phyloP scores from a whole-genome alignment of 2,329 filamentous ascomycete species.

The Mollisiaceae sp. region DNA sequence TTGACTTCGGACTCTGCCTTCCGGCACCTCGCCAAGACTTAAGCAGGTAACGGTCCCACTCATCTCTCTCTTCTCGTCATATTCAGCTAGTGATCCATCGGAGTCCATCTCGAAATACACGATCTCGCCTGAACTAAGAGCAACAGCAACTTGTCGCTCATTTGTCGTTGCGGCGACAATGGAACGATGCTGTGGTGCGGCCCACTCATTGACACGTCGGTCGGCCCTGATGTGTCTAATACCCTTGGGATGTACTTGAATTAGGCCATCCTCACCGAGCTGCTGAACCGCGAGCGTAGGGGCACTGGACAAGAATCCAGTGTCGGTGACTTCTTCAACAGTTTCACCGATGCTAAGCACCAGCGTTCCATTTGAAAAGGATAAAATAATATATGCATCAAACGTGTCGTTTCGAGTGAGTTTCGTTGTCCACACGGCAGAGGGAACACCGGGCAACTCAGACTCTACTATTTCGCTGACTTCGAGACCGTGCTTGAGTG shows the following conservation, averaged over 20 bases:
- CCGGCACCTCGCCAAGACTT: conserved; percentile 91
- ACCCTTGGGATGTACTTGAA: conserved; percentile 96
- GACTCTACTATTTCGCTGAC: conserved; percentile 97
- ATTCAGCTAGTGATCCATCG: conserved; percentile 89
- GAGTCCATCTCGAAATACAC: conserved; percentile 98
- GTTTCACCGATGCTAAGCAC: conserved; percentile 96
- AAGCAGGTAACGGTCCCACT: conserved; percentile 92
- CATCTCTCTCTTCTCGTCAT: conserved; percentile 94
- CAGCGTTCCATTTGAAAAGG: conserved; percentile 86
- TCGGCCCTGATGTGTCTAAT: conserved; percentile 86
- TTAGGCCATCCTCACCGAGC: conserved; percentile 87
- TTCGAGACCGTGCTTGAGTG: conserved; percentile 88
- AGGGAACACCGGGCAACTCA: conserved; percentile 84
- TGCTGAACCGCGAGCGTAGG: conserved; percentile 92
- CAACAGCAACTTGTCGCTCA: conserved; percentile 88
- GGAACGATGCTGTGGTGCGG: conserved; percentile 88
- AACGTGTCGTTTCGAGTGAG: conserved; percentile 80
- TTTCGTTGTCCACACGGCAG: conserved; percentile 95
- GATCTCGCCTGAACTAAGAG: conserved; percentile 93
- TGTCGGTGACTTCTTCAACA: conserved; percentile 93
- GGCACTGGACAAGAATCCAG: conserved; percentile 86
- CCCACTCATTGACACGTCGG: conserved; percentile 87
- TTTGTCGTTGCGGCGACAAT: conserved; percentile 96
- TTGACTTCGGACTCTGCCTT: conserved; percentile 85
- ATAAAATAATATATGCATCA: conserved; percentile 95